Evolutionary conservation across 2,329 filamentous ascomycete genomes (phyloP).

Genomic region (Arthrobotrys pseudoclavata): DNA sequence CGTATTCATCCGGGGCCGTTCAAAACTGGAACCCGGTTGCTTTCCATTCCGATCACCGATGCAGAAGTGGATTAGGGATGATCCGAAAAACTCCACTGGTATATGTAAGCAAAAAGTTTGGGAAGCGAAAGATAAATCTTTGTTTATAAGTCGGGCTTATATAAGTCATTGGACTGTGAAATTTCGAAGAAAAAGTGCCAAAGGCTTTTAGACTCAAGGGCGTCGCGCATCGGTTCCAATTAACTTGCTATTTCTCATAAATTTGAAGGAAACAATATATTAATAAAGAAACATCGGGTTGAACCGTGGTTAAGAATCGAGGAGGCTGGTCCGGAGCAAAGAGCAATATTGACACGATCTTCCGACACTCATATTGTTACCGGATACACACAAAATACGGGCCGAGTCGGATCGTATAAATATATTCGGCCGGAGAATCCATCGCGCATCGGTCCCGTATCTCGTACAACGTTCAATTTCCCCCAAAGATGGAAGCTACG

Average conservation of each 20-base stretch:
- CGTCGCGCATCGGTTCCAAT: too few species aligned
- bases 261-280: too few species aligned
- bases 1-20: background rate
- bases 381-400: too few species aligned
- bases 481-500: slow-evolving; percentile 19
- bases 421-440: too few species aligned
- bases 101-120: slow-evolving; percentile 21
- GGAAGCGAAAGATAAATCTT: background rate
- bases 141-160: slow-evolving; percentile 7
- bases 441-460: too few species aligned
- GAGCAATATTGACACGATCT: too few species aligned
- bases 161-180: slow-evolving; percentile 13
- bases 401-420: too few species aligned
- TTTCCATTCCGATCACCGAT: slow-evolving; percentile 34
- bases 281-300: too few species aligned
- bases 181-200: background rate
- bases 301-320: too few species aligned
- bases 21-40: slow-evolving; percentile 20
- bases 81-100: slow-evolving; percentile 23
- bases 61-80: slow-evolving; percentile 24
- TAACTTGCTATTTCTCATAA: too few species aligned
- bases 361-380: too few species aligned
- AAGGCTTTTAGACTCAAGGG: background rate
- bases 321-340: too few species aligned
- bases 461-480: background rate